Base-by-base conservation (phyloP, 495 filamentous ascomycete genomes). In the Collariella sp. region DNA sequence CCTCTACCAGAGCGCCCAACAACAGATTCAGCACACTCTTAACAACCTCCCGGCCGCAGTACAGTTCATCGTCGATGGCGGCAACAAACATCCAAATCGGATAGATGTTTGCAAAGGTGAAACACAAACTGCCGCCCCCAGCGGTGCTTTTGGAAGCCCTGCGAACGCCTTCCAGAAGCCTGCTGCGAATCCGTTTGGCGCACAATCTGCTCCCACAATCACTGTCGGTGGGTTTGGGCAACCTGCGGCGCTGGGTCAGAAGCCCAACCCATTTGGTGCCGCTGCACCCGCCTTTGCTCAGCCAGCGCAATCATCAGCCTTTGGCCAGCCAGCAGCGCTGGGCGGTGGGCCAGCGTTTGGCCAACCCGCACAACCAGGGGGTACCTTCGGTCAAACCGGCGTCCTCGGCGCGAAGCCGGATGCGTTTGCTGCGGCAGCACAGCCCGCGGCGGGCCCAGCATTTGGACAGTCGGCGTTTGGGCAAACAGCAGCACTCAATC, bases 51-150 rank as follows among this genome's bases (percentile, higher is more conserved):
- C 86, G 54, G 84, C 79, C 4, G 90, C 89, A 3, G 73, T 88
- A 42, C 76, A 85, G 42, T 95, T 85, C 62, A 69, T 95, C 20
- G 62, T 83, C 12, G 79, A 82, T 15, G 84, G 78, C 18, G 78
- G 66, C 31, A 83, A 89, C 36, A 79, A 83, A 42, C 90, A 91
- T 62, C 88, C 87, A 0, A 95, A 95, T 60, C 80, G 89, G 13
- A 73, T 81, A 46, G 90, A 95, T 61, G 83, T 90, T 12, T 78
- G 73, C 61, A 75, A 78, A 41, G 57, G 49, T 15, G 56, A 61
- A 1, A 60, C 52, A 12, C 64, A 54, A 13, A 65, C 60, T 1
- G 58, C 65, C 22, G 33, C n/a, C 16, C 9, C 55, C 6, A 53
- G 48, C 1, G 33, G n/a, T 19, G 43, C 36, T 3, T 58, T 60